These are phyloP conservation scores for Phytophthora sansomeana DNA, from an alignment of 352 stramenopile species.

Conservation along the genomic window DNA sequence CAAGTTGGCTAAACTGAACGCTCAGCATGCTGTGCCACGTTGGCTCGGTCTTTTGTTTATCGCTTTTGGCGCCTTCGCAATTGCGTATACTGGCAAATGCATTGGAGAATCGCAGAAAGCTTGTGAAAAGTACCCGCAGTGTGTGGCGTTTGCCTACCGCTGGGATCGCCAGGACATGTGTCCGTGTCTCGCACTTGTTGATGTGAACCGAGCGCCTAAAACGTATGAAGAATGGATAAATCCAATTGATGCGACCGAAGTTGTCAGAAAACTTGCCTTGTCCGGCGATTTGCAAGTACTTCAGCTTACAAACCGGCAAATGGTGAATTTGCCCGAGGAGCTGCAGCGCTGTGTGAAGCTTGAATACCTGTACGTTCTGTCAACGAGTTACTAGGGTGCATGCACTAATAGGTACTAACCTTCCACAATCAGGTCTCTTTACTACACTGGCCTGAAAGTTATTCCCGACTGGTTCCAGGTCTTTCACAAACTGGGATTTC, in stretches of 20 bases:
- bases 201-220: constrained; percentile 25
- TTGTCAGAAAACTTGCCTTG: constrained; percentile 22
- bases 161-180: constrained; percentile 26
- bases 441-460: constrained; percentile 30
- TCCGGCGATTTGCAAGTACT: constrained; percentile 28
- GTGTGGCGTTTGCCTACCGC: constrained; percentile 20
- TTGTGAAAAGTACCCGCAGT: constrained; percentile 18
- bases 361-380: constrained; percentile 22
- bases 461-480: constrained; percentile 26
- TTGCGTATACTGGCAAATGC: constrained; percentile 11
- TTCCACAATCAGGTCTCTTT: constrained; percentile 5
- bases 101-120: constrained; percentile 8
- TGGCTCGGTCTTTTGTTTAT: background rate
- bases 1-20: background rate
- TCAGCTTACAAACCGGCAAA: constrained; percentile 36
- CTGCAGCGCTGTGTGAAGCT: constrained; percentile 28
- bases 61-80: background rate
- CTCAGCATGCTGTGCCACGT: background rate
- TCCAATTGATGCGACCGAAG: constrained; percentile 14
- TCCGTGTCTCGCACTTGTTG: constrained; percentile 45
- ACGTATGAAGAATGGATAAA: constrained; percentile 29
- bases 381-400: background rate
- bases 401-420: background rate
- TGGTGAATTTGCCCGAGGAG: constrained; percentile 28
- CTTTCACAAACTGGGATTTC: constrained; percentile 35